Base-by-base conservation (phyloP, 306 rosid species). In the Ceratonia siliqua region DNA sequence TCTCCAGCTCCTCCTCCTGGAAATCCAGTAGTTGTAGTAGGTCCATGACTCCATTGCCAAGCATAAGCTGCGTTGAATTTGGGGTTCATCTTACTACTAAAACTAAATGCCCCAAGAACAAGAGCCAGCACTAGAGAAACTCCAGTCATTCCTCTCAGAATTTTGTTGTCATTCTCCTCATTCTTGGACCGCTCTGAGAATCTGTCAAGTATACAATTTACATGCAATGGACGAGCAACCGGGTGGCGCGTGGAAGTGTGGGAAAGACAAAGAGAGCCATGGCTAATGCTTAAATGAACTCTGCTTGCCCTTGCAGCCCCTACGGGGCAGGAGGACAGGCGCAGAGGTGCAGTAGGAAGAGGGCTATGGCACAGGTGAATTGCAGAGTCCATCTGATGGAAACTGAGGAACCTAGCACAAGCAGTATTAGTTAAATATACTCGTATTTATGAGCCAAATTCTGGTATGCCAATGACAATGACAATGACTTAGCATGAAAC, bases 321-420 rank as follows among this genome's bases (percentile, higher is more conserved):
- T 14, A 12, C 33, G 55, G 56, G 25, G 33, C 28, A 10, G 15
- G 63, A 4, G 35, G 45, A 41, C 33, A 30, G 49, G 54, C 55
- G 30, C 12, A 2, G 35, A 5, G 67, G 46, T 53, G 73, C 18
- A 20, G 50, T 14, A 43, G 45, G 77, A 24, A 59, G 32, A 25
- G 63, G 25, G 5, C 17, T 48, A 65, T 36, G 20, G 42, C 57
- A 58, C 14, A 61, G 74, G 63, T 22, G 13, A 42, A 82, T 66
- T 39, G 76, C 63, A 53, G 72, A 61, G 64, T 78, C 82, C 86
- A 82, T 82, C 2, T 56, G 24, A 5, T 46, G 64, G 45, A 72
- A 32, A 72, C 21, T 72, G 1, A 0, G 1, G 28, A 2, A 45
- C 8, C 46, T 59, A 42, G 64, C 33, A 9, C 3, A 36, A 15